Base-by-base conservation (phyloP, 305 asterid genomes). In the Fraxinus xanthoxyloides region DNA sequence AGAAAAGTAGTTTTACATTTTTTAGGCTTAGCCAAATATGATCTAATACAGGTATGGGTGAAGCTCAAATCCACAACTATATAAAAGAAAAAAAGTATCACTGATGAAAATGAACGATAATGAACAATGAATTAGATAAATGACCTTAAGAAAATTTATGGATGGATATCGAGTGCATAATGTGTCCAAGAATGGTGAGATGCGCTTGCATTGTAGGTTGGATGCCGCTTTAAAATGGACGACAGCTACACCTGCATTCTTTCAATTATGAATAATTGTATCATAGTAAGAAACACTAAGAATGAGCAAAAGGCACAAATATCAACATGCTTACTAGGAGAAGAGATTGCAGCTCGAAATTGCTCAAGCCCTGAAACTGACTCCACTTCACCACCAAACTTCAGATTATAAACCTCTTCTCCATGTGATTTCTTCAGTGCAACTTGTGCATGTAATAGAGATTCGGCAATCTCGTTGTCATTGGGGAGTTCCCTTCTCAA, bases 341-440 rank as follows among this genome's bases (percentile, higher is more conserved):
- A 89, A 12, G 92, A 87, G 77, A 92, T 89, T 63, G 92, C 96
- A 70, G 97, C 92, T 82, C 83, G 91, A 82, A 94, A 92, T 86
- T 93, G 97, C 82, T 93, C 93, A 6, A 92, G 91, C 72, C 89
- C 85, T 10, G 91, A 84, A 70, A 95, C 91, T 0, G 84, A 80
- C 87, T 93, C 98, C 34, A 94, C 93, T 72, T 93, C 97, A 23
- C 97, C 96, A 6, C 96, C 98, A 78, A 92, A 92, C 78, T 91
- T 93, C 95, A 92, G 80, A 84, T 92, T 90, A 56, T 80, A 73
- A 23, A 92, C 95, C 2, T 91, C 97, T 88, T 94, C 99, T 15
- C 98, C 97, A 1, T 86, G 87, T n/a, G 93, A 93, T 84, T 91
- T 94, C 85, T 85, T 93, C 81, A 93, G 69, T 12, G 94, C 97